Evolutionary conservation across 1,284 basidiomycete species (phyloP), one percentile per base, ranked within the genome.

Genomic region (Violaceomyces palustris): DNA sequence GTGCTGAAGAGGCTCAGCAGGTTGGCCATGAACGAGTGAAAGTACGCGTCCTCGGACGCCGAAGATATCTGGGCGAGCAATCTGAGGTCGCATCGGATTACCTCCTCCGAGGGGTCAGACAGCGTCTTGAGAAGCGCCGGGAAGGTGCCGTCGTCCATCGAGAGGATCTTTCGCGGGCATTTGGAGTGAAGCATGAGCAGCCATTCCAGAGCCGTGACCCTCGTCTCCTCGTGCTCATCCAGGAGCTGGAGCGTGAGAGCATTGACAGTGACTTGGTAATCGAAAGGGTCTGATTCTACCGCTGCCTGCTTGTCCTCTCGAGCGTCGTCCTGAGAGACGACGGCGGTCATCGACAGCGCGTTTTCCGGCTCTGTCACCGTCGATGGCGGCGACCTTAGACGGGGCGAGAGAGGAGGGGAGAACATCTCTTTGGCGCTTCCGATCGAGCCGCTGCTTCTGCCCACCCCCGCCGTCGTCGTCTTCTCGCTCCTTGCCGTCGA

Each of bases 101-200:
- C 91, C 77, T 94, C 90, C 74, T 98, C 93, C 1, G 91, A 94
- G 1, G 87, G 86, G 74, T 99, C 94, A 1, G 93, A 97, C 24
- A 99, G 77, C 0, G 89, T 96, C 77, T 97, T 97, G 38, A 99
- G 79, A 39, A 99, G 75, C 0, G 90, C 89, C 8, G 91, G 90
- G 75, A 93, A 97, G 1, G 92, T 97, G 8, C 89, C 90, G 63
- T 97, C 92, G 68, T 97, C 90, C 82, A 94, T 87, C 0, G 89
- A 87, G 40, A 97, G 77, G 51, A 96, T 93, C 88, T 93, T 94
- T 74, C 85, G 87, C 0, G 94, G 94, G 15, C 89, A 88, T 72
- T 97, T 97, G 70, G 91, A 86, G 75, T 99, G 94, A 41, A 99
- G 77, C 94, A 99, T 99, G 39, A 96, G 84, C 24, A 99, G 78